Evolutionary conservation across 2,329 filamentous ascomycete genomes (phyloP).

Genomic region (Fusarium oxysporum): DNA sequence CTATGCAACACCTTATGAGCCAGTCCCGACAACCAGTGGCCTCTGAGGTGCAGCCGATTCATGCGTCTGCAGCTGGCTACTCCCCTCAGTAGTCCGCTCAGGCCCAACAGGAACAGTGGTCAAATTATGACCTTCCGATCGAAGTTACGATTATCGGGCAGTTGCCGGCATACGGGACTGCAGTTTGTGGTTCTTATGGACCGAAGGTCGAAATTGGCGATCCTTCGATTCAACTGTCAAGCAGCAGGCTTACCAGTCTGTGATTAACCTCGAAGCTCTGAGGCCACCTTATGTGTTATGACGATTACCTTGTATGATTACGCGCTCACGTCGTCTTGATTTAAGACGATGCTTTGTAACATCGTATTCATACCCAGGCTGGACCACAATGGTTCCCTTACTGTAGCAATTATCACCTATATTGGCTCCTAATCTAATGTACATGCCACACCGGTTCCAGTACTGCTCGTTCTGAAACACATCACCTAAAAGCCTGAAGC

Average conservation of each 20-base stretch:
- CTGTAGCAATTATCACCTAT: too few species aligned
- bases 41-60: constrained; percentile 48
- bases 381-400: too few species aligned
- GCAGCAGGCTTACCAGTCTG: constrained; percentile 67
- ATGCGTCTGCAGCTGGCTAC: constrained; percentile 44
- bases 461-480: too few species aligned
- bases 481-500: too few species aligned
- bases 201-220: constrained; percentile 70
- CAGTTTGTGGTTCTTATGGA: constrained; percentile 63
- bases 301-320: neutral
- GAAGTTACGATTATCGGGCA: constrained; percentile 67
- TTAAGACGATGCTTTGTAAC: too few species aligned
- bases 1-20: constrained; percentile 52
- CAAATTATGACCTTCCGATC: constrained; percentile 67
- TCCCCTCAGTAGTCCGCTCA: constrained; percentile 55
- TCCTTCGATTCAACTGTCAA: constrained; percentile 69
- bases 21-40: constrained; percentile 51
- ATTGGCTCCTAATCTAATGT: constrained; percentile 8
- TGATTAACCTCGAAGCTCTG: constrained; percentile 47
- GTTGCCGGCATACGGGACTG: constrained; percentile 60
- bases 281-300: constrained; percentile 20
- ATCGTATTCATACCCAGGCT: too few species aligned
- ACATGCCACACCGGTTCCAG: too few species aligned
- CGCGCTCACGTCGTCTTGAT: too few species aligned
- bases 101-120: constrained; percentile 63